Conservation (phyloP, 1,284 basidiomycete species). For the Apiotrichum mycotoxinovorans region DNA sequence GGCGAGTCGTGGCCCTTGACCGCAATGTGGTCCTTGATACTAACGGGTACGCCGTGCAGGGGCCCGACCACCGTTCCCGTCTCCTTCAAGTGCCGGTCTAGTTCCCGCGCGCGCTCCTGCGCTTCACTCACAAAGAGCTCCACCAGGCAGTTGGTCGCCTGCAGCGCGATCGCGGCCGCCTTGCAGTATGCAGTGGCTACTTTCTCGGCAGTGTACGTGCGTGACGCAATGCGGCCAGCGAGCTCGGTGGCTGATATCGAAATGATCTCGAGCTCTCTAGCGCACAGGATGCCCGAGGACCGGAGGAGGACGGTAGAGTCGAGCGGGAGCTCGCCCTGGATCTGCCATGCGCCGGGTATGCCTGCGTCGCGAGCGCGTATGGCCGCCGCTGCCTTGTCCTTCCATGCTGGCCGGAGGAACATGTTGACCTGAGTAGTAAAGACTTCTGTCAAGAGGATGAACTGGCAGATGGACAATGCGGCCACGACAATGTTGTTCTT, state of each 20-base stretch:
- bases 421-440: too few species aligned
- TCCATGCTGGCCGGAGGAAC: neutral
- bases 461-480: too few species aligned
- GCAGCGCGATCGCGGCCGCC: constrained; percentile 28
- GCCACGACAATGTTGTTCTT: too few species aligned
- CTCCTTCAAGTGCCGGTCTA: constrained; percentile 57
- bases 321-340: neutral
- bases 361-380: neutral
- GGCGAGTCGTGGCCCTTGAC: constrained; percentile 43
- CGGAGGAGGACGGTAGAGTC: constrained; percentile 4
- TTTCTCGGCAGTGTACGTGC: constrained; percentile 15
- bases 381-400: neutral
- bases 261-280: constrained; percentile 59
- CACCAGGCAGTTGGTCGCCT: constrained; percentile 61
- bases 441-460: too few species aligned
- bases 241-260: neutral
- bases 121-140: constrained; percentile 64
- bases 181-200: constrained; percentile 31
- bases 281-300: constrained; percentile 57
- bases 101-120: constrained; percentile 56
- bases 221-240: neutral
- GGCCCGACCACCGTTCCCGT: constrained; percentile 57
- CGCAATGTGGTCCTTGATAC: constrained; percentile 55
- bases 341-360: neutral
- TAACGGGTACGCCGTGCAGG: constrained; percentile 63